These are phyloP conservation scores for Fusarium sp. DNA, from an alignment of 2,329 filamentous ascomycete genomes.

Conservation along the genomic window DNA sequence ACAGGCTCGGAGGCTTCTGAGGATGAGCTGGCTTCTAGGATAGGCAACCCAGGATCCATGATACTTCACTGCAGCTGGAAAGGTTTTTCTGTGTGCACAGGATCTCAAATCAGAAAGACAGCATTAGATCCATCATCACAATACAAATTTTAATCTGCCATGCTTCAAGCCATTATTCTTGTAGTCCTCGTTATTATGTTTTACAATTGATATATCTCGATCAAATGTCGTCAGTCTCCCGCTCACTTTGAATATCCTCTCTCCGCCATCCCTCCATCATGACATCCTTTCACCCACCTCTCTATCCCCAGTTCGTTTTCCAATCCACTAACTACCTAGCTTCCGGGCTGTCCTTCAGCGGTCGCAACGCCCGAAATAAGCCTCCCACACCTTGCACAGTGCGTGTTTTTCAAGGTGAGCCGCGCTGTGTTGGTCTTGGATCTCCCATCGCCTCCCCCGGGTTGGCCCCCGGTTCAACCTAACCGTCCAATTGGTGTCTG, in stretches of 20 bases:
- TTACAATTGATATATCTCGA: constrained; percentile 19
- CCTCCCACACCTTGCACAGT: constrained; percentile 29
- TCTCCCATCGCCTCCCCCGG: constrained; percentile 36
- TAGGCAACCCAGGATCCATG: constrained; percentile 10
- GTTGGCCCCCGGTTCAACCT: constrained; percentile 30
- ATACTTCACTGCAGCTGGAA: constrained; percentile 7
- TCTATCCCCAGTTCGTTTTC: constrained; percentile 32
- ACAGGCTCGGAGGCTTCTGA: not conserved
- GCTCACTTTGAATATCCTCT: not conserved
- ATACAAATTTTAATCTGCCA: not conserved
- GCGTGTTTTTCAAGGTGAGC: constrained; percentile 17
- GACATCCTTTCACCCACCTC: constrained; percentile 39
- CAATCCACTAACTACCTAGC: constrained; percentile 27
- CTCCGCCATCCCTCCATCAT: constrained; percentile 36
- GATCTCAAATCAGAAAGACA: not conserved
- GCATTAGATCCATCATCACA: not conserved
- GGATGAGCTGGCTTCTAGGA: constrained; percentile 23
- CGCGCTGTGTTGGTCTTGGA: constrained; percentile 35
- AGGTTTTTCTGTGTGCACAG: constrained; percentile 11
- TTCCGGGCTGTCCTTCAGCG: constrained; percentile 29
- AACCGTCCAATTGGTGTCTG: constrained; percentile 37
- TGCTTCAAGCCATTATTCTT: not conserved
- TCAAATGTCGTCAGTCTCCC: constrained; percentile 26
- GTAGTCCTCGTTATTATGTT: not conserved
- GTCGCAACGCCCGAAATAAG: constrained; percentile 31